Percentiles rank a stretch among this genome's conserved stretches.
Conservation (phyloP, 768 basidiomycete genomes). For the Russula griseocarnosa region DNA sequence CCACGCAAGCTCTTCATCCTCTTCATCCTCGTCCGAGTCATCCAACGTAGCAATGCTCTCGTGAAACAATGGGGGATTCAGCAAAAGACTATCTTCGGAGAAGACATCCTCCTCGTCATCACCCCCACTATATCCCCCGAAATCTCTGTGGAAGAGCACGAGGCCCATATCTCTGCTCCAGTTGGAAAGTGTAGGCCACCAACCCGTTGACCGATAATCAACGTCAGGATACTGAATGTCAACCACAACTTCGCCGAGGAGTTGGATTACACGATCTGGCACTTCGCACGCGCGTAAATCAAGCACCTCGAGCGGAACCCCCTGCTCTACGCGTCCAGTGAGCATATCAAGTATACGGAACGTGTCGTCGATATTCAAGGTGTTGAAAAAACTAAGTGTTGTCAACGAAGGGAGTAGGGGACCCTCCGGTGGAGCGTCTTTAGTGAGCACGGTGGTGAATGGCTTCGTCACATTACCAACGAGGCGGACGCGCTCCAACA, state of each 20-base stretch:
- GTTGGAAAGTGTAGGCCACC: background rate
- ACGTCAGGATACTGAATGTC: background rate
- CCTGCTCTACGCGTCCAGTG: background rate
- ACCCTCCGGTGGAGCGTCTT: background rate
- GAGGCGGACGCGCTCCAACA: conserved; percentile 1
- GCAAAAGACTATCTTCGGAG: background rate
- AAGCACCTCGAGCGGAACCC: background rate
- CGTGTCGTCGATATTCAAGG: too few relatives aligned
- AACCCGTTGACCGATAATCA: background rate
- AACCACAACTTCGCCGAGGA: background rate
- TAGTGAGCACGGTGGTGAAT: background rate
- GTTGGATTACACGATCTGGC: conserved; percentile 29
- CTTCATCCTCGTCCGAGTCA: background rate
- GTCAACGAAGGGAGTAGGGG: background rate
- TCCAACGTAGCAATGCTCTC: background rate
- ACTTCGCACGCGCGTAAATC: background rate
- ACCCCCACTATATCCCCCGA: background rate
- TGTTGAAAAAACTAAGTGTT: background rate
- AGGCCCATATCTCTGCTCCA: background rate
- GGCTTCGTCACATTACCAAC: background rate
- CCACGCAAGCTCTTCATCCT: background rate
- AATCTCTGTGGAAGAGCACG: background rate
- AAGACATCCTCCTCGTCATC: background rate
- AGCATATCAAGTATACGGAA: background rate
- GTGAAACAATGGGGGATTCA: background rate